Base-by-base conservation (phyloP, 805 yeast species). In the Starmera amethionina region DNA sequence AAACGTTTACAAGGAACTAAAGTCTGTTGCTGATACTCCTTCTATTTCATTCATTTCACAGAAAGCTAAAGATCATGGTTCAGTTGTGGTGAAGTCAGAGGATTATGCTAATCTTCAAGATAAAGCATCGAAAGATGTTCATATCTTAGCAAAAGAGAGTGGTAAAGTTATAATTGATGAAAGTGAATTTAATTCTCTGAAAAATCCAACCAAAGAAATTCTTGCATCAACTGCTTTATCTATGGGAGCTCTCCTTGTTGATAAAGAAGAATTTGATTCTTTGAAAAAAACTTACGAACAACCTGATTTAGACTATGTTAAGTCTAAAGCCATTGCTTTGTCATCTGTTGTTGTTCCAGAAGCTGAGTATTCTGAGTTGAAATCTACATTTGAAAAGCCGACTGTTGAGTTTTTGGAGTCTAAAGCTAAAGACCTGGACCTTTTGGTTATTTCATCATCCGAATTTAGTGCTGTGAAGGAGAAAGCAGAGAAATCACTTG, bases 1-100 rank as follows among this genome's bases (percentile, higher is more conserved):
- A n/a, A 43, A 44, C 8, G 57, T 56, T 14, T 49, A 54, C 28
- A 47, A 54, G 30, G 39, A 41, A 2, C 38, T 61, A 32, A 45
- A 51, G 18, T 22, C 45, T 1, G 35, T 35, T 12, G 46, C 49
- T 11, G 49, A 54, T 16, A 33, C 45, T 7, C 63, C 55, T 4
- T 44, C 50, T 30, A 35, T 43, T 19, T 22, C 30, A 11, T 34
- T 34, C 29, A 19, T 34, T 27, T 34, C 36, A 13, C 22, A 27
- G 7, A 38, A 38, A 19, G 52, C 56, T n/a, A 38, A 40, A 14
- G 39, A 45, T 1, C 37, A 48, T 8, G 56, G 57, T 13, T 42
- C 48, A 30, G 42, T 44, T 29, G 40, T 60, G 11, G 39, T 60
- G 9, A 37, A 41, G 25, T 39, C 32, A 16, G 15, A 30, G 12